These are phyloP conservation scores for Mycena galopus DNA, from an alignment of 768 basidiomycete species.

Conservation along the genomic window DNA sequence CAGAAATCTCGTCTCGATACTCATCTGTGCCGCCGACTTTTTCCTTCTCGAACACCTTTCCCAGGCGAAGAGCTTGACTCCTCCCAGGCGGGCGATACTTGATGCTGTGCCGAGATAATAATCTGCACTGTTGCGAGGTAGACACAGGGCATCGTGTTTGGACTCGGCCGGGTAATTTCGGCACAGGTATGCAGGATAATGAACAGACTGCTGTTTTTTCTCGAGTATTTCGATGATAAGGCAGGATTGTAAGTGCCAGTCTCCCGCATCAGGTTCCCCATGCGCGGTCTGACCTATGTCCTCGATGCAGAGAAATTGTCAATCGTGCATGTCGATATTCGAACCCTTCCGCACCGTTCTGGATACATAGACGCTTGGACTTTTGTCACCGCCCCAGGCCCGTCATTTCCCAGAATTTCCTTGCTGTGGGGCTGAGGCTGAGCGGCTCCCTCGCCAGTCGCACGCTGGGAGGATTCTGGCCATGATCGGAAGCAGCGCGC, in stretches of 20 bases:
- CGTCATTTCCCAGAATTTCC: not conserved
- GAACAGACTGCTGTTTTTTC: not conserved
- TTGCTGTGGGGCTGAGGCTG: not conserved
- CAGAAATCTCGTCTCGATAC: not conserved
- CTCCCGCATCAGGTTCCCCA: not conserved
- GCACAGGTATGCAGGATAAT: not conserved
- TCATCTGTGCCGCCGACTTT: not conserved
- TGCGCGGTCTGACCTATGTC: not conserved
- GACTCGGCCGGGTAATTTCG: not conserved
- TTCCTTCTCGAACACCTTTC: not conserved
- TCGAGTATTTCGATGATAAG: no score
- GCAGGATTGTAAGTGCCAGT: no score
- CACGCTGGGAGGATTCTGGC: not conserved
- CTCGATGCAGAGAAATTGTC: not conserved
- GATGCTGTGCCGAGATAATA: no score
- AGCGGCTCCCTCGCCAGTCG: not conserved
- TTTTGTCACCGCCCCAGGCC: not conserved
- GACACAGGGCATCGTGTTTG: not conserved
- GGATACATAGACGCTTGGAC: not conserved
- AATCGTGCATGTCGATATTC: not conserved
- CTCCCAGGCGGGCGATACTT: not conserved
- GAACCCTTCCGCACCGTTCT: not conserved
- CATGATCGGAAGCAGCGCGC: slow-evolving; percentile 2
- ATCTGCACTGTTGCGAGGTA: not conserved
- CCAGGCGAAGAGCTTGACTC: not conserved